These are phyloP conservation scores for Auricularia auricula-judae DNA, from an alignment of 768 basidiomycete species.

Conservation along the genomic window DNA sequence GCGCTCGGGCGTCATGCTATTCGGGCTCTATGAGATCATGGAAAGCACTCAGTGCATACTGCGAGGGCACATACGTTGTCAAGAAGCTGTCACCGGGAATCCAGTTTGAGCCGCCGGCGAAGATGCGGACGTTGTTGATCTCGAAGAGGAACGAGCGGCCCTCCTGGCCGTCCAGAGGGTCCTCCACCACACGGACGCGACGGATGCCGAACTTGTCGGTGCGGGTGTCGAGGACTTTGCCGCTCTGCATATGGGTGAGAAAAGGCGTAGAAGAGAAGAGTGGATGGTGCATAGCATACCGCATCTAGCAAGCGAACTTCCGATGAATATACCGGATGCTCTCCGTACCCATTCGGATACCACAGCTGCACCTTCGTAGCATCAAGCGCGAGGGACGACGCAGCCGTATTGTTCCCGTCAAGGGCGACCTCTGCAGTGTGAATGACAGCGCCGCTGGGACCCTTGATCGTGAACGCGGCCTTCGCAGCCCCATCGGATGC, in stretches of 20 bases:
- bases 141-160: constrained; percentile 86
- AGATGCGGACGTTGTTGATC: constrained; percentile 79
- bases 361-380: constrained; percentile 58
- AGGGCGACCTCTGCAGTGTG: constrained; percentile 14
- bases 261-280: not conserved
- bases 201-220: constrained; percentile 66
- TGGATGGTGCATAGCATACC: constrained; percentile 26
- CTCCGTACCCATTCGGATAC: constrained; percentile 79
- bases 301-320: constrained; percentile 40
- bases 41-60: no score
- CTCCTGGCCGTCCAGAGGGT: constrained; percentile 58
- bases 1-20: constrained; percentile 37
- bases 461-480: constrained; percentile 20
- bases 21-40: not conserved
- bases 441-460: constrained; percentile 20
- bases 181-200: constrained; percentile 63
- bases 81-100: constrained; percentile 79
- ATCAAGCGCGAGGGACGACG: constrained; percentile 37
- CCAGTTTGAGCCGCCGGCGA: constrained; percentile 90
- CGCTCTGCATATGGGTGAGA: constrained; percentile 23
- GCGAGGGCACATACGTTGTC: constrained; percentile 44
- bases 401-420: constrained; percentile 25
- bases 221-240: constrained; percentile 40
- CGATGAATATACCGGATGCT: constrained; percentile 66
- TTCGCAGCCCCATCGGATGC: constrained; percentile 28